Evolutionary conservation across 2,329 filamentous ascomycete genomes (phyloP), one percentile per base, ranked within the genome.

Genomic region (Zalaria sp.): DNA sequence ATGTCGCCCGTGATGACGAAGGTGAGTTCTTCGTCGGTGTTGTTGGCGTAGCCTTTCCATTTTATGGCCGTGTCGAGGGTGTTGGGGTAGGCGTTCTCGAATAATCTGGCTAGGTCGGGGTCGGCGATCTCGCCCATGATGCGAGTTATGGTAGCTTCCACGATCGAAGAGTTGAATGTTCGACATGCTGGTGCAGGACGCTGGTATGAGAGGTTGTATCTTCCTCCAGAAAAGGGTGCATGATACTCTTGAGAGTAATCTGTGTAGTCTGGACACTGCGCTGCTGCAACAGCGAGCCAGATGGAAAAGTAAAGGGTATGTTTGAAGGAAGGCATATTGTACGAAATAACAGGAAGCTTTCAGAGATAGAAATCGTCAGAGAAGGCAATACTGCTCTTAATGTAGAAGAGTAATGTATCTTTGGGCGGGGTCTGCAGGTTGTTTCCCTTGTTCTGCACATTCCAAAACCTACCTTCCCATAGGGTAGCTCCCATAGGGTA

Each of bases 61-160:
- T 70, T 69, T 35, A 85, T 72, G 0, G 81, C 80, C 0, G 81
- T 85, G 53, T 86, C 81, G 7, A 87, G 66, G 0, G 81, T 84
- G 57, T 84, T 87, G 0, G 82, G 81, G 54, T 77, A 86, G 18
- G 77, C 67, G 55, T 87, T 87, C 49, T 77, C 62, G 53, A 87
- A 87, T 7, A 87, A 65, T 3, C 79, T 70, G 55, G 71, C 77
- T 18, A 87, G 67, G 55, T 88, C 83, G 0, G 65, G 65, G 47
- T 71, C 67, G 25, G 54, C 52, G 45, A 70, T 69, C 27, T 49
- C 46, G 6, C 34, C 32, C 5, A 45, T 41, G 25, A 63, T 54
- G 5, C 49, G 46, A 38, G 59, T 45, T 49, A 64, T 53, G 9
- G 55, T 54, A 25, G 45, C 47, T 50, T 71, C 66, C 3, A 71